These are phyloP conservation scores for Macrophomina pseudophaseolina DNA, from an alignment of 2,329 filamentous ascomycete genomes.

Conservation along the genomic window DNA sequence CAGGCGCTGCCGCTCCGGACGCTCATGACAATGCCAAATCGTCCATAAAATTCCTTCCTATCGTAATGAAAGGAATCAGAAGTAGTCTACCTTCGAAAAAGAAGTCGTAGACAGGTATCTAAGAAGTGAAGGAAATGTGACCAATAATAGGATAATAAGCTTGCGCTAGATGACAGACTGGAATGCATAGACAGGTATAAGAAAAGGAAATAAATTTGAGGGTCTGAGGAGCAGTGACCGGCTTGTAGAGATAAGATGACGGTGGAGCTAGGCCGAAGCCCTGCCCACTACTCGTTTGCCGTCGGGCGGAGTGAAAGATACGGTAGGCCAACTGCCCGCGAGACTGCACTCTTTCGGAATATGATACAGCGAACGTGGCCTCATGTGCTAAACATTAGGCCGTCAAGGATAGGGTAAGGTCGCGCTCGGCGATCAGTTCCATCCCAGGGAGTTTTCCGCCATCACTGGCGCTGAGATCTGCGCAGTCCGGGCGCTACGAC, in stretches of 20 bases:
- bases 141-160: constrained; percentile 37
- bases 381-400: constrained; percentile 27
- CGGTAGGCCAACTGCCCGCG: constrained; percentile 19
- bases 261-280: neutral
- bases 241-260: constrained; percentile 25
- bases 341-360: constrained; percentile 29
- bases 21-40: constrained; percentile 9
- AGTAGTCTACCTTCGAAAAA: constrained; percentile 24
- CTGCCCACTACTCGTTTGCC: constrained; percentile 1
- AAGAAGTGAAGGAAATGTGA: constrained; percentile 42
- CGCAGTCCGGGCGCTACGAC: constrained; percentile 66
- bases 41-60: constrained; percentile 9
- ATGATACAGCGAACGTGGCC: constrained; percentile 39
- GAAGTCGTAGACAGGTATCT: constrained; percentile 47
- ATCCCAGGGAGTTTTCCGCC: constrained; percentile 92
- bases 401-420: constrained; percentile 7
- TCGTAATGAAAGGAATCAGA: constrained; percentile 23
- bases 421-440: constrained; percentile 69
- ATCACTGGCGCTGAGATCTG: constrained; percentile 89
- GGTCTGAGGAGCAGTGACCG: constrained; percentile 26
- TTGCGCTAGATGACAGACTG: constrained; percentile 31
- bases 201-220: constrained; percentile 35
- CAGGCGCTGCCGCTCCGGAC: constrained; percentile 20
- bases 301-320: constrained; percentile 21
- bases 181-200: constrained; percentile 43